A percentile compares a stretch with the other conserved stretches of the same genome.
Conservation (phyloP, 768 basidiomycete species). For the Hygrophoropsis aurantiaca region DNA sequence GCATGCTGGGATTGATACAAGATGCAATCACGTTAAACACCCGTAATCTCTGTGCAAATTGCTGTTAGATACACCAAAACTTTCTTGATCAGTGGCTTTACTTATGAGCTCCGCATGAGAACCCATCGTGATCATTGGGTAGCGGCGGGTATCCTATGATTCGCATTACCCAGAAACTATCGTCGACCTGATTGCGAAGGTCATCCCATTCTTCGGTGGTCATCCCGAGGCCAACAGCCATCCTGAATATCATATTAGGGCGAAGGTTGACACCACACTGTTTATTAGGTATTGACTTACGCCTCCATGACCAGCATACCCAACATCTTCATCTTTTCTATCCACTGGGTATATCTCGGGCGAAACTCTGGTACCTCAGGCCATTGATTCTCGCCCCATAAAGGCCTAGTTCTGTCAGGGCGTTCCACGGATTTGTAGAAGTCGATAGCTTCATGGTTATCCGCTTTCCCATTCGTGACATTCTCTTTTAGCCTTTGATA, state of each 20-base stretch:
- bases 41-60: constrained; percentile 73
- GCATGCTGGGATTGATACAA: not conserved
- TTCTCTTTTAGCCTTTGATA: constrained; percentile 83
- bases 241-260: constrained; percentile 42
- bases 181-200: constrained; percentile 68
- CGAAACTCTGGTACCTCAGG: constrained; percentile 59
- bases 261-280: not conserved
- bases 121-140: constrained; percentile 74
- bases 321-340: constrained; percentile 81
- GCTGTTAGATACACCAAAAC: constrained; percentile 1
- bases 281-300: constrained; percentile 40
- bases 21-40: constrained; percentile 67
- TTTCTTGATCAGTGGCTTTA: constrained; percentile 25
- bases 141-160: constrained; percentile 89
- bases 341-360: constrained; percentile 70
- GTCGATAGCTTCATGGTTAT: constrained; percentile 85
- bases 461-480: constrained; percentile 80
- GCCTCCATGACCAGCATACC: constrained; percentile 86
- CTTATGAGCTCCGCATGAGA: constrained; percentile 92
- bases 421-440: constrained; percentile 72
- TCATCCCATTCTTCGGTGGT: constrained; percentile 65
- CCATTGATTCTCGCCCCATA: constrained; percentile 91
- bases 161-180: constrained; percentile 90
- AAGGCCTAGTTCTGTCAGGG: constrained; percentile 65
- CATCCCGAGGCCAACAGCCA: constrained; percentile 81